Percentiles rank a stretch among this genome's conserved stretches.
phyloP scores from a whole-genome alignment of 192 early-diverging fungal species.

The Polychytrium aggregatum region DNA sequence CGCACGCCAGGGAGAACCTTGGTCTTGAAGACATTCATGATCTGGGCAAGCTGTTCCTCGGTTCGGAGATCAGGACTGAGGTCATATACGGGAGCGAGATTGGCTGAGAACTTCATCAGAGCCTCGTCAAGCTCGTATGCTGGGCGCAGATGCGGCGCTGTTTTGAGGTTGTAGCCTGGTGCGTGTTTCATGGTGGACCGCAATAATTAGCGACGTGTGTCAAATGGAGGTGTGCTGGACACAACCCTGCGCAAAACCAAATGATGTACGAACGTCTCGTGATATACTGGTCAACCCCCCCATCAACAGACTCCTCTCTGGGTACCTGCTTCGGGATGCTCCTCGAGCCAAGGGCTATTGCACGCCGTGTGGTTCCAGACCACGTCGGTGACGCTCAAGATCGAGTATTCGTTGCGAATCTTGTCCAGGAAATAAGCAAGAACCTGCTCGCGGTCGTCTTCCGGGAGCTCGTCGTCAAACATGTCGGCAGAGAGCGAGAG shows the following conservation, averaged over 20 bases:
- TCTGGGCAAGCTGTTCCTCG: conserved; percentile 50
- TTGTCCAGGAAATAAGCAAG: conserved; percentile 38
- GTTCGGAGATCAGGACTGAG: conserved; percentile 33
- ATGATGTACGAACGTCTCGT: neutral
- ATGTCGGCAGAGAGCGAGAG: conserved; percentile 79
- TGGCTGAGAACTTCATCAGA: conserved; percentile 41
- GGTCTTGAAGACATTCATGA: conserved; percentile 41
- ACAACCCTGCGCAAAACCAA: conserved; percentile 1
- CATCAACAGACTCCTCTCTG: too few relatives aligned
- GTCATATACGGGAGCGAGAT: conserved; percentile 4
- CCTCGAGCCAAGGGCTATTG: conserved; percentile 84
- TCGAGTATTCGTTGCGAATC: conserved; percentile 53
- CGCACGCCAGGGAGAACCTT: conserved; percentile 25
- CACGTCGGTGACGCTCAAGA: conserved; percentile 81
- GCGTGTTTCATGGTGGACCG: neutral
- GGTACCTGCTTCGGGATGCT: conserved; percentile 94
- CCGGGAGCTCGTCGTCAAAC: conserved; percentile 49
- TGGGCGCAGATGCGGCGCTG: conserved; percentile 82
- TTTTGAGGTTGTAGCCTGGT: conserved; percentile 90
- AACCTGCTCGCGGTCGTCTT: conserved; percentile 50
- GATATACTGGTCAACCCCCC: neutral
- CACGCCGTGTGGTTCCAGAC: conserved; percentile 98
- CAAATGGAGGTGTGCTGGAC: neutral
- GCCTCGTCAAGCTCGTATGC: conserved; percentile 93
- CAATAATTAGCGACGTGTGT: conserved; percentile 2